Conservation (phyloP, 2,329 filamentous ascomycete species). For the Ambrosiella cleistominuta region DNA sequence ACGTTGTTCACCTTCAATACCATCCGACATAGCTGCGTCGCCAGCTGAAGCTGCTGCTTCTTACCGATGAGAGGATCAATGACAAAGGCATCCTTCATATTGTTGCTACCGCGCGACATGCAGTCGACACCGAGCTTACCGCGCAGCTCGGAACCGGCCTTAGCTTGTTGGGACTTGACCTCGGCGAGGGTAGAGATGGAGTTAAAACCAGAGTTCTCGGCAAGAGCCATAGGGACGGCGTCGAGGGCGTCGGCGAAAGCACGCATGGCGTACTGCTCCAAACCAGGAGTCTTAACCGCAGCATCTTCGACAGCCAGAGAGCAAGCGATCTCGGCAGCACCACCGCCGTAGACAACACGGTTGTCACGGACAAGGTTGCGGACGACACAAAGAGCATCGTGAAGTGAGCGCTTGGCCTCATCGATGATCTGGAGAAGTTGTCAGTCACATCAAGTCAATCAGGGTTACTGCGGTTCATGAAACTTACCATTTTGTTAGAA, state of each 20-base stretch:
- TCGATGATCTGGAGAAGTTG: conserved; percentile 65
- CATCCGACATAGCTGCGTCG: conserved; percentile 95
- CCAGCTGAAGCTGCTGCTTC: conserved; percentile 87
- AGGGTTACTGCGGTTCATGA: background rate
- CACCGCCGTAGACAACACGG: conserved; percentile 91
- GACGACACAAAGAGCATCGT: conserved; percentile 94
- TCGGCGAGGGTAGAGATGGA: conserved; percentile 89
- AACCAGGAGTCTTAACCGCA: conserved; percentile 82
- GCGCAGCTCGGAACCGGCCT: conserved; percentile 34
- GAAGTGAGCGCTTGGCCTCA: conserved; percentile 91
- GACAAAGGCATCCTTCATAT: conserved; percentile 96
- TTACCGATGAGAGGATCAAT: conserved; percentile 98
- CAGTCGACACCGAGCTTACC: conserved; percentile 83
- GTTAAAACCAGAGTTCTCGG: conserved; percentile 91
- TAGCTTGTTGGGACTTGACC: conserved; percentile 92
- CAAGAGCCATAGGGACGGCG: conserved; percentile 81
- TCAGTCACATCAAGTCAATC: background rate
- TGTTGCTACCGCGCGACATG: conserved; percentile 86
- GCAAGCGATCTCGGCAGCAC: conserved; percentile 93
- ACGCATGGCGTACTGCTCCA: conserved; percentile 98
- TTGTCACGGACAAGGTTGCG: conserved; percentile 92
- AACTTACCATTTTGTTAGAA: conserved; percentile 93
- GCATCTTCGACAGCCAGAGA: conserved; percentile 90
- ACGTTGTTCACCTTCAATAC: conserved; percentile 96
- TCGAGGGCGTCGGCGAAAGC: conserved; percentile 93